Evolutionary conservation across 164 flowering plant genomes (phyloP), one percentile per base, ranked within the genome.

Genomic region (Magnolia kwangsiensis): DNA sequence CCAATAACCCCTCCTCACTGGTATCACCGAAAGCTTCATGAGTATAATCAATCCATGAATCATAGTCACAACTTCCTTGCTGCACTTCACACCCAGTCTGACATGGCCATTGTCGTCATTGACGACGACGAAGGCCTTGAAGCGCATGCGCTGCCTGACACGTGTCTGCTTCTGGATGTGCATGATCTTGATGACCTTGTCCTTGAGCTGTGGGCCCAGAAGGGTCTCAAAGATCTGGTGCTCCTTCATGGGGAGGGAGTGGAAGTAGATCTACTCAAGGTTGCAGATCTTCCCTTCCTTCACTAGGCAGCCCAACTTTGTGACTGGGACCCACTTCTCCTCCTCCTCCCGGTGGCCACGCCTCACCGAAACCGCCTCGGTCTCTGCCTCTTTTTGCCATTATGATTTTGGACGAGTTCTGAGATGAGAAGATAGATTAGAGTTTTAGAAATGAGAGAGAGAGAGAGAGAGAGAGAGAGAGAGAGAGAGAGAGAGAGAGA

Each of bases 151-250:
- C 80, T 92, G 97, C 4, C 95, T 93, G 23, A 95, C 97, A 0
- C 95, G 83, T 8, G 97, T 92, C 79, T 92, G 95, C 67, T 92
- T 92, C 89, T 91, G 95, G 16, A 91, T 95, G 7, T 95, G 92
- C 90, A 91, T 91, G 85, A 91, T 92, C 77, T 92, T 92, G 93
- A 92, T 92, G 8, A 92, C 97, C 85, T 92, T 95, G 63, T 92
- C 95, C 75, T 92, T 92, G 11, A 92, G 80, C 1, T 73, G 66
- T 0, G 90, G 91, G 0, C 90, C 87, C 70, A 89, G 74, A 1
- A 89, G 86, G 3, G 77, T 67, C 8, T 91, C 96, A 5, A 91
- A 51, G 83, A 91, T 90, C 80, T 91, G 95, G 74, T 87, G 82
- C 81, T 90, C 95, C 80, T 90, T 90, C 82, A 91, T 84, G 0